Conservation (phyloP, 164 flowering plant species). For the Sextonia rubra region DNA sequence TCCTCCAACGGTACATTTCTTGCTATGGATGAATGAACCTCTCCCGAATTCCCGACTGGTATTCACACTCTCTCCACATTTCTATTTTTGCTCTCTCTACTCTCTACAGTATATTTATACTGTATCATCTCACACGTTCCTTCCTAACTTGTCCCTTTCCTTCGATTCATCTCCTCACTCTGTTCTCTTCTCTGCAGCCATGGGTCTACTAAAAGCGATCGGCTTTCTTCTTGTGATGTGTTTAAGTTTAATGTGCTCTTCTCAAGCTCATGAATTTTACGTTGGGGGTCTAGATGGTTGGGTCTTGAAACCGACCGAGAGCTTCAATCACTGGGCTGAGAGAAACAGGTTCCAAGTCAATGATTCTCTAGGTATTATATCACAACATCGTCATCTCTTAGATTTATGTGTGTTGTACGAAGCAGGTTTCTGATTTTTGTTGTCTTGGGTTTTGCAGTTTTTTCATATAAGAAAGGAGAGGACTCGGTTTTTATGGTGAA, state of each 20-base stretch:
- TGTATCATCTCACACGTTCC: background rate
- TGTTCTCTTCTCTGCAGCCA: background rate
- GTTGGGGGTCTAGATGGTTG: constrained; percentile 72
- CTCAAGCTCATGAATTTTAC: constrained; percentile 28
- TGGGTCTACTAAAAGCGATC: background rate
- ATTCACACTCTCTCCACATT: background rate
- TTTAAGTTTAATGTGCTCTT: constrained; percentile 22
- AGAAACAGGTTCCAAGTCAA: constrained; percentile 53
- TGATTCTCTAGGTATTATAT: constrained; percentile 50
- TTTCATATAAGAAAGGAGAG: constrained; percentile 44
- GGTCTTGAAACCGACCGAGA: constrained; percentile 46
- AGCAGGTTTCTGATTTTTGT: background rate
- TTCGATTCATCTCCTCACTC: background rate
- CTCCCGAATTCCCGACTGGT: background rate
- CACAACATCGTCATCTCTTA: background rate
- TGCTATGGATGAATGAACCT: background rate
- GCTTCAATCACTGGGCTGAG: constrained; percentile 56
- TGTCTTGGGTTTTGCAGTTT: constrained; percentile 33
- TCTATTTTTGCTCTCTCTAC: background rate
- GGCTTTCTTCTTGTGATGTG: constrained; percentile 8
- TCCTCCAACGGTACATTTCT: background rate
- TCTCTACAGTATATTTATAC: background rate
- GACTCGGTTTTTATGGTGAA: constrained; percentile 65
- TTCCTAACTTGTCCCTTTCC: background rate
- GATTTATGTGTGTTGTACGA: background rate